Evolutionary conservation across 2,329 filamentous ascomycete genomes (phyloP).

Genomic region (Pseudopithomyces chartarum): DNA sequence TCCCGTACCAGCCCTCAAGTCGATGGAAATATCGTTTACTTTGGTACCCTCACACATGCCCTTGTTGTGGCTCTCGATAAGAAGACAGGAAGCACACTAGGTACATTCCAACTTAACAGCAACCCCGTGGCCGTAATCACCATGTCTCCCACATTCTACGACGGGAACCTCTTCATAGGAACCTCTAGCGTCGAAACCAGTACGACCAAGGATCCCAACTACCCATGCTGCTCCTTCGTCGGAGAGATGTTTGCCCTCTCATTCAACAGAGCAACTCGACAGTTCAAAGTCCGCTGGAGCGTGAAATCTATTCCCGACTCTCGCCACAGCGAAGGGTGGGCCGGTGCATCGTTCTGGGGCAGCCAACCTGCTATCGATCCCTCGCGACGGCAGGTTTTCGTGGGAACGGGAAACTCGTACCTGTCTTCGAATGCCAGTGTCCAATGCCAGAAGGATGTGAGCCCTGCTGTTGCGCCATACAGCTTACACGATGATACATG

Average conservation of each 20-base stretch:
- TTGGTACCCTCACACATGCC: constrained; percentile 29
- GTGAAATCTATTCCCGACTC: constrained; percentile 16
- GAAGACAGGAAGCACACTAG: constrained; percentile 23
- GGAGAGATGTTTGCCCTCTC: constrained; percentile 22
- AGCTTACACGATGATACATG: constrained; percentile 15
- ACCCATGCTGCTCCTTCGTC: constrained; percentile 38
- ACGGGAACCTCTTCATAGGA: constrained; percentile 35
- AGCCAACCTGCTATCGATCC: constrained; percentile 39
- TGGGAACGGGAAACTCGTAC: constrained; percentile 42
- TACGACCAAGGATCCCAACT: constrained; percentile 11
- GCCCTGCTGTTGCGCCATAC: constrained; percentile 8
- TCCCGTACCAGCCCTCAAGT: constrained; percentile 19
- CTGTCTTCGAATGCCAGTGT: constrained; percentile 17
- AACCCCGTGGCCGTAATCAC: constrained; percentile 36
- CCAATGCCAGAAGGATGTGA: constrained; percentile 21
- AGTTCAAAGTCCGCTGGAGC: constrained; percentile 26
- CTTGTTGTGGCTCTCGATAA: constrained; percentile 33
- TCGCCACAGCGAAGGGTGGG: constrained; percentile 18
- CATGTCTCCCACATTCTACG: constrained; percentile 29
- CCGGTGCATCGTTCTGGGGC: constrained; percentile 39
- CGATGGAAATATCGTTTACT: constrained; percentile 33
- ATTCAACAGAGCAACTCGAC: constrained; percentile 14
- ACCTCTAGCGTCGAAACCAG: constrained; percentile 32
- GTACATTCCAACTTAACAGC: constrained; percentile 22
- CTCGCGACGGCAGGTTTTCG: constrained; percentile 28